These are phyloP conservation scores for Candida dubliniensis DNA, from an alignment of 1,139 yeast genomes.

Conservation along the genomic window DNA sequence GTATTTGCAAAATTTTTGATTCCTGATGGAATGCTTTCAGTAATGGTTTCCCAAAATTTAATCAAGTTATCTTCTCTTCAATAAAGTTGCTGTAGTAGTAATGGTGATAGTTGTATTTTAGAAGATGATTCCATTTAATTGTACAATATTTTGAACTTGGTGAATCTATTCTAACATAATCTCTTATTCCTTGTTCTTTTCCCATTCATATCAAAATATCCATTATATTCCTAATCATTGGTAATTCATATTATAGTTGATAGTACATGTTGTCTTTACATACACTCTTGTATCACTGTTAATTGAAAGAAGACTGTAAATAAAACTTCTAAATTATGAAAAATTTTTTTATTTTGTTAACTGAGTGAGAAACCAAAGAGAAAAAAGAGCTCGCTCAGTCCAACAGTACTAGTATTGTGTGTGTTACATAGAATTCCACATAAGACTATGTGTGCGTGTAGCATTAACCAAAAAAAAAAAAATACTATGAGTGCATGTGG, in stretches of 20 bases:
- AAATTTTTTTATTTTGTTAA: conserved; percentile 12
- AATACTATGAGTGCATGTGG: background rate
- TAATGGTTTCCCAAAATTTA: background rate
- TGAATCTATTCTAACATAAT: background rate
- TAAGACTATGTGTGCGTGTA: conserved; percentile 1
- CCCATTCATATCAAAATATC: too few relatives aligned
- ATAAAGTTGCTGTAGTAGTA: background rate
- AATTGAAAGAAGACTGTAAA: conserved; percentile 12
- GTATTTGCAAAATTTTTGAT: background rate
- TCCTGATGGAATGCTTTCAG: background rate
- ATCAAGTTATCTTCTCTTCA: background rate
- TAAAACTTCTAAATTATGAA: conserved; percentile 10
- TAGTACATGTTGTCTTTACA: conserved; percentile 8
- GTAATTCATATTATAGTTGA: background rate
- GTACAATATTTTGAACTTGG: background rate
- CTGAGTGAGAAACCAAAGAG: background rate
- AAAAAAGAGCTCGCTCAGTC: background rate
- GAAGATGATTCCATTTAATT: too few relatives aligned
- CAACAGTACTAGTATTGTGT: background rate
- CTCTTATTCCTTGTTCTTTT: background rate
- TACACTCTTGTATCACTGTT: conserved; percentile 18
- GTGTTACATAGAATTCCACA: background rate
- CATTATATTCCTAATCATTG: background rate
- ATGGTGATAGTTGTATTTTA: too few relatives aligned
- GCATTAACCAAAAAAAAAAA: background rate